phyloP scores from a whole-genome alignment of 2,329 filamentous ascomycete species.

The Ceratocystis lukuohia region DNA sequence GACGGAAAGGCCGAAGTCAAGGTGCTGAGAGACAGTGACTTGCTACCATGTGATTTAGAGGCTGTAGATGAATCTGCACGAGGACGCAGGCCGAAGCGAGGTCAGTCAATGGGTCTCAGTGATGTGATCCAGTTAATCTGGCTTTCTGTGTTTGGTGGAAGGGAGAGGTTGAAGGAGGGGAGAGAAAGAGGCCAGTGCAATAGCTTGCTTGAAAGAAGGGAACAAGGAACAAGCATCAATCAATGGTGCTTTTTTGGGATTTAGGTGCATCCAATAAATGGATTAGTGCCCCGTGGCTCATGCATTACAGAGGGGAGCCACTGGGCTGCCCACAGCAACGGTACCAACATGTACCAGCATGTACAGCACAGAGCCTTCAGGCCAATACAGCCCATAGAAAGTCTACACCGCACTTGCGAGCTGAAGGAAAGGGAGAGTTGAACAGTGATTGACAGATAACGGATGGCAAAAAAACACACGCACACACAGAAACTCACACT shows the following conservation, averaged over 20 bases:
- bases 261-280: constrained; percentile 5
- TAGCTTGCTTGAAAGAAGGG: background rate
- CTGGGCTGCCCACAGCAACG: background rate
- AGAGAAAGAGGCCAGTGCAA: background rate
- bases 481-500: constrained; percentile 3
- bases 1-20: constrained; percentile 59
- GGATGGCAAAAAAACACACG: background rate
- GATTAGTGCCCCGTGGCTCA: constrained; percentile 19
- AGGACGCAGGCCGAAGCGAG: background rate
- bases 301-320: constrained; percentile 20
- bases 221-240: constrained; percentile 1
- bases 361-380: too few species aligned
- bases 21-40: constrained; percentile 52
- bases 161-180: background rate
- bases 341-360: too few species aligned
- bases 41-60: constrained; percentile 24
- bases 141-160: constrained; percentile 3
- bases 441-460: background rate
- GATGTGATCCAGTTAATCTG: background rate
- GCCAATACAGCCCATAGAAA: background rate
- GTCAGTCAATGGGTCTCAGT: constrained; percentile 21
- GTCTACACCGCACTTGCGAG: constrained; percentile 17
- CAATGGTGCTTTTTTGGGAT: constrained; percentile 1
- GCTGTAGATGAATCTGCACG: constrained; percentile 12
- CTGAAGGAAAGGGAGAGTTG: background rate